phyloP scores from a whole-genome alignment of 176 grass and related monocot species.

The Triticum turgidum region DNA sequence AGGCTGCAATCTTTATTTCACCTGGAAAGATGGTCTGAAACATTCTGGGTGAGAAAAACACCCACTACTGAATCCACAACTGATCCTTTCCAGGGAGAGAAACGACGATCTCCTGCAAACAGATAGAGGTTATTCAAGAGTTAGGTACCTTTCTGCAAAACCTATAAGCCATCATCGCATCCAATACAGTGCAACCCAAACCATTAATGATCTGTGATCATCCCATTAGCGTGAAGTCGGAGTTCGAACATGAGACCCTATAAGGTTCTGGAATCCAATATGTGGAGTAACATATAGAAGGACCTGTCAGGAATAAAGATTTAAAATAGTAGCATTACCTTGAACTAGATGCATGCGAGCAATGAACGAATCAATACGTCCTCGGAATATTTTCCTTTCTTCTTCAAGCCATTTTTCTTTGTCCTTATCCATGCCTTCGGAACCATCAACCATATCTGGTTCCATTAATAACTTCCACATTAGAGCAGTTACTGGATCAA shows the following conservation, averaged over 20 bases:
- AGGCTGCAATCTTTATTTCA: constrained; percentile 32
- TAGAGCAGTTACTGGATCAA: constrained; percentile 63
- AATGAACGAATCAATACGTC: constrained; percentile 79
- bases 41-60: constrained; percentile 90
- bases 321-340: constrained; percentile 48
- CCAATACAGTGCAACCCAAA: neutral
- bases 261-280: constrained; percentile 10
- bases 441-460: constrained; percentile 42
- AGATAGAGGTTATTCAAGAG: constrained; percentile 17
- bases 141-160: constrained; percentile 19
- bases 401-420: constrained; percentile 72
- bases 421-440: constrained; percentile 43
- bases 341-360: constrained; percentile 87
- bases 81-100: constrained; percentile 83
- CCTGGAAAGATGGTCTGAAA: constrained; percentile 95
- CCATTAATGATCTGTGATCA: constrained; percentile 10
- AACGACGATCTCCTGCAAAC: constrained; percentile 65
- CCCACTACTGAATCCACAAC: constrained; percentile 85
- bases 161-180: neutral
- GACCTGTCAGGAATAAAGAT: neutral
- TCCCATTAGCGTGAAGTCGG: neutral
- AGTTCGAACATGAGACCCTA: neutral
- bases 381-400: constrained; percentile 66
- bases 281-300: neutral
- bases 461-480: constrained; percentile 85